phyloP scores from a whole-genome alignment of 78 protist genomes.

The Pigoraptor vietnamica region DNA sequence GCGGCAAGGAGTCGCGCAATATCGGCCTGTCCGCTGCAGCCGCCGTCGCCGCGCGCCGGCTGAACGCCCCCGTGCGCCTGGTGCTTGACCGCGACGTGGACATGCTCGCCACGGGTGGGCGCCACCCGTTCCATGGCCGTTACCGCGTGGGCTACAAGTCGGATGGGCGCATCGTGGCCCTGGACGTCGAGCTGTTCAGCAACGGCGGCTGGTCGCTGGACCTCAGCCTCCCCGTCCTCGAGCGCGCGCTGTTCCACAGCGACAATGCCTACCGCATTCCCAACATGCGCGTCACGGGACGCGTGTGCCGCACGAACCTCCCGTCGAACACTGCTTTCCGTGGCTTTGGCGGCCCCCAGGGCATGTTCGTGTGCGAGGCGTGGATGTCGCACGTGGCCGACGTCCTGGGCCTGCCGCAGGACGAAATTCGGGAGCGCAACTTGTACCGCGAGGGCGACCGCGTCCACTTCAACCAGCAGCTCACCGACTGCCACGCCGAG shows the following conservation, averaged over 20 bases:
- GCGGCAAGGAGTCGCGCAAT: slow-evolving; percentile 88
- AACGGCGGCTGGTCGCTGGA: slow-evolving; percentile 86
- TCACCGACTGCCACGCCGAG: neutral
- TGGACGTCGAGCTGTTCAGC: slow-evolving; percentile 24
- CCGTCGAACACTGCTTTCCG: slow-evolving; percentile 94
- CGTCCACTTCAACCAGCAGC: slow-evolving; percentile 35
- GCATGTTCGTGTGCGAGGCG: slow-evolving; percentile 58
- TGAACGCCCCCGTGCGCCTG: slow-evolving; percentile 61
- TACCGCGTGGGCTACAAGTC: slow-evolving; percentile 64
- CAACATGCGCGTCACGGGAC: slow-evolving; percentile 49
- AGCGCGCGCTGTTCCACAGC: slow-evolving; percentile 74
- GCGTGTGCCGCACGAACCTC: slow-evolving; percentile 67
- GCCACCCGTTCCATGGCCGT: slow-evolving; percentile 74
- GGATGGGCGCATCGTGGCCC: slow-evolving; percentile 50
- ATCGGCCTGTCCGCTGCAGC: slow-evolving; percentile 32
- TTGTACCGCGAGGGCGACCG: slow-evolving; percentile 67
- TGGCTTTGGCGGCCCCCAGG: slow-evolving; percentile 96
- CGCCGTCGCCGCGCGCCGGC: slow-evolving; percentile 63
- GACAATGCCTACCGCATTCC: slow-evolving; percentile 84
- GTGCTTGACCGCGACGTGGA: slow-evolving; percentile 67
- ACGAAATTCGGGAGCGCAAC: slow-evolving; percentile 56
- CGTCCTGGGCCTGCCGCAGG: slow-evolving; percentile 5
- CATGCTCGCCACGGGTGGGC: slow-evolving; percentile 45
- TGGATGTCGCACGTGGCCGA: slow-evolving; percentile 68
- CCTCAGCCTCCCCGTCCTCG: slow-evolving; percentile 76